Base-by-base conservation (phyloP, 805 yeast species). In the Pachysolen tannophilus region DNA sequence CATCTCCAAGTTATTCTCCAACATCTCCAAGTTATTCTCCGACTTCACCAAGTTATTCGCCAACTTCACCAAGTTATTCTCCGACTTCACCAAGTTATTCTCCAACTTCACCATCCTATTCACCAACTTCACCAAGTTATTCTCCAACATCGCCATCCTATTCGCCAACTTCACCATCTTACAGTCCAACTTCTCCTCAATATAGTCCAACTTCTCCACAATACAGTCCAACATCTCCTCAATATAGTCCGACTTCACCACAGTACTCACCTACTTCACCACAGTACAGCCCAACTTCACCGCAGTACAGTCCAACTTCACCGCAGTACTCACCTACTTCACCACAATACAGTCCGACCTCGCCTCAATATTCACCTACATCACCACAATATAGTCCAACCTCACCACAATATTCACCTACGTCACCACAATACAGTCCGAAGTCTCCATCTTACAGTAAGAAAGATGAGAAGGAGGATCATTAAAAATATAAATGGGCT, bases 141-240 rank as follows among this genome's bases (percentile, higher is more conserved):
- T 65, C 75, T 0, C 90, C 92, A 42, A 84, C 95, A 0, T 79
- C 90, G 0, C 97, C 96, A 41, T 46, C 61, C 1, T 85, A 85
- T 57, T 69, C 80, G 1, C 95, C 95, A 32, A 82, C 92, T 1
- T 75, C 84, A 5, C 90, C 92, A 46, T 42, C 55, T 18, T 74
- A 78, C 53, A 61, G 72, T 0, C 83, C 84, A 33, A 76, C 84
- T 0, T 67, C 77, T 4, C 84, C 85, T 40, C 44, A 56, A 5
- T 78, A 78, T 51, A 62, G 75, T 1, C 92, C 92, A 35, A 80
- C 88, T 0, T 75, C 86, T 0, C 92, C 94, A 46, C 49, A 65
- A 11, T 82, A 80, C 57, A 63, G 75, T 1, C 86, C 85, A 28
- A 63, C 67, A 0, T 61, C 72, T 6, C 82, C 82, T 42, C 52